Evolutionary conservation across 2,329 filamentous ascomycete genomes (phyloP), one percentile per base, ranked within the genome.

Genomic region (Pleoardoris graminearum): DNA sequence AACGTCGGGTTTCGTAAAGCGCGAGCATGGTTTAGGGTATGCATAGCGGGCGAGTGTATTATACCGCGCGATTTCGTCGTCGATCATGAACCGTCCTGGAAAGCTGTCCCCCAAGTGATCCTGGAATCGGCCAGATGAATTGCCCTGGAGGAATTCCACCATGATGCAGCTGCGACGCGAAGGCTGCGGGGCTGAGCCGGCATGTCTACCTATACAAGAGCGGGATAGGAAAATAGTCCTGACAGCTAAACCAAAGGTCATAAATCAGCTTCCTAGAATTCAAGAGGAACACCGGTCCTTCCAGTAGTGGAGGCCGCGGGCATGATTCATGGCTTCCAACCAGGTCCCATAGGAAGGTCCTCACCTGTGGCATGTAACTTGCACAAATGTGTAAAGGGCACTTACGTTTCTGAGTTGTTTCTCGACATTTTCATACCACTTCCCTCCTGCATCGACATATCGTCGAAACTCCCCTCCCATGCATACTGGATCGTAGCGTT

Each of bases 361-460:
- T 44, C 21, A 25, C 44, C 38, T 53, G 30, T 30, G 19, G 46
- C 42, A 33, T 27, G 37, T 53, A 39, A 50, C 48, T 36, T 35
- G 27, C 29, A 45, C 25, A 19, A 49, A 25, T 32, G 38, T 48
- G 37, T 38, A 22, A 51, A 55, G 52, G 37, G 53, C 35, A 58
- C 55, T 58, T 55, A 58, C 55, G 35, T 32, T 19, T 37, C 29
- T 16, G 42, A 42, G 12, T 49, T 27, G 49, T 37, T 49, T 16
- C 45, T 47, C 11, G 17, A n/a, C 11, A 43, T 46, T 22, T 45
- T 21, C 19, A 22, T 42, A 14, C 30, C 41, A 33, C 21, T 30
- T 30, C 6, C 25, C 19, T 43, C 37, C 4, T 35, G 39, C 23
- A 44, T 29, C 19, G 50, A 11, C 30, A 45, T 39, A 21, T 30